phyloP scores from a whole-genome alignment of 2,329 filamentous ascomycete genomes.

The Chaetomiaceae sp. region DNA sequence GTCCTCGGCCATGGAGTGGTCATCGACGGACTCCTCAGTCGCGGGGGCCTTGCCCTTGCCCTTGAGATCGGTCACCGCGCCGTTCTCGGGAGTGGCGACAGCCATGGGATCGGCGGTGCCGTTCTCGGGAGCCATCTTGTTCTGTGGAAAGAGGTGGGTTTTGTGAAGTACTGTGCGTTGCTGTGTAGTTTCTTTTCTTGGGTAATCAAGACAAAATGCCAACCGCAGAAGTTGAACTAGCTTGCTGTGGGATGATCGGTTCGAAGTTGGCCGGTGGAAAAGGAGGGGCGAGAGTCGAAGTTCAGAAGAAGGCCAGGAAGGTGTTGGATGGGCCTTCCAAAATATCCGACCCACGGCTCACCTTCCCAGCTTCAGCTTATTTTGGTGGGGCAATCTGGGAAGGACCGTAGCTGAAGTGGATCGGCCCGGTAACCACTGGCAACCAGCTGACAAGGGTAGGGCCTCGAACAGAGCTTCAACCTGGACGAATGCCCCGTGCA shows the following conservation, averaged over 20 bases:
- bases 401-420: constrained; percentile 4
- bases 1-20: constrained; percentile 67
- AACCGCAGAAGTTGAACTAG: background rate
- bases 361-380: constrained; percentile 1
- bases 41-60: constrained; percentile 74
- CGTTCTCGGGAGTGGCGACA: constrained; percentile 29
- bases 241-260: background rate
- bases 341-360: constrained; percentile 6
- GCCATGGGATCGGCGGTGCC: constrained; percentile 40
- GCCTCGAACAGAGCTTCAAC: background rate
- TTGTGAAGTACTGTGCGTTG: background rate
- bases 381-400: constrained; percentile 19
- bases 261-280: constrained; percentile 4
- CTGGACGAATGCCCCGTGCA: no score
- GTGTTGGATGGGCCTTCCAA: constrained; percentile 6
- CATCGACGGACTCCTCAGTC: constrained; percentile 44
- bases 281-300: constrained; percentile 7
- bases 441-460: constrained; percentile 20
- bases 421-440: constrained; percentile 20
- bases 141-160: constrained; percentile 23
- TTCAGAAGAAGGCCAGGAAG: constrained; percentile 7
- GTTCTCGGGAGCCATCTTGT: constrained; percentile 44
- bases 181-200: background rate
- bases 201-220: background rate
- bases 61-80: constrained; percentile 50